Evolutionary conservation across 208 protist species (phyloP).

Genomic region (Naegleria fowleri): DNA sequence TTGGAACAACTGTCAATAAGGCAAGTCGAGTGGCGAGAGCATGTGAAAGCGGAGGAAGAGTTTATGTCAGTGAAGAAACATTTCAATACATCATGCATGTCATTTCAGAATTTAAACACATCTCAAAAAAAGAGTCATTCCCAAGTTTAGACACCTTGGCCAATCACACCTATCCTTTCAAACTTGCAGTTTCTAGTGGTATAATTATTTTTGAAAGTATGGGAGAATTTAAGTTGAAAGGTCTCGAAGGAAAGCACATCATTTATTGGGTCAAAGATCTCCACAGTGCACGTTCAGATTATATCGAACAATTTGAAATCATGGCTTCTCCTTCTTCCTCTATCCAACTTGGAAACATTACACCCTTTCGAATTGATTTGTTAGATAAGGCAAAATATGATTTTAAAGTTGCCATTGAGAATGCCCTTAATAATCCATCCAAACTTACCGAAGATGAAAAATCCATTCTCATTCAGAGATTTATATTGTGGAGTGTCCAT

Average conservation of each 20-base stretch:
- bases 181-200: background rate
- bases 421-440: background rate
- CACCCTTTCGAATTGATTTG: background rate
- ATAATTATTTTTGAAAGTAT: background rate
- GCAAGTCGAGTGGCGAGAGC: background rate
- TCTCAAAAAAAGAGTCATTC: background rate
- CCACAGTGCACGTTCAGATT: background rate
- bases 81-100: background rate
- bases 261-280: background rate
- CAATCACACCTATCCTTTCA: background rate
- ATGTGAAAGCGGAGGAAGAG: slow-evolving; percentile 14
- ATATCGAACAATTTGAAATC: background rate
- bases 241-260: background rate
- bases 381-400: background rate
- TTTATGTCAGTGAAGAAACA: background rate
- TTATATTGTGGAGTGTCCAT: background rate
- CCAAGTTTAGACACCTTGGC: background rate
- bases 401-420: background rate
- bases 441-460: background rate
- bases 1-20: slow-evolving; percentile 20
- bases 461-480: background rate
- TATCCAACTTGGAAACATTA: background rate
- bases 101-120: background rate
- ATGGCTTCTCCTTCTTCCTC: too few species aligned
- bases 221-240: background rate